Base-by-base conservation (phyloP, 331 rosid species). In the Dryas integrifolia region DNA sequence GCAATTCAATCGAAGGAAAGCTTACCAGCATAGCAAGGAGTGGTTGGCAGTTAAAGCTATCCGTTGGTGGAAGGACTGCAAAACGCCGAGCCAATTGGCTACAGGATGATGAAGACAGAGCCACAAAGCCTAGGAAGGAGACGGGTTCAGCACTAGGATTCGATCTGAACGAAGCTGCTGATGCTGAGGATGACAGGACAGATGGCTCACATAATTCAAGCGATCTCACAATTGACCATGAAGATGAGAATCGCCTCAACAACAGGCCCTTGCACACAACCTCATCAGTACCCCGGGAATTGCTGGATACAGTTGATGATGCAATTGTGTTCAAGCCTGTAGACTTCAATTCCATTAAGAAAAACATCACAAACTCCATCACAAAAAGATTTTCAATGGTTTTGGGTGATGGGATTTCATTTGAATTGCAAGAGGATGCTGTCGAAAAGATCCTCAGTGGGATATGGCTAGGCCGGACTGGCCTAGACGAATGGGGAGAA, bases 121-220 rank as follows among this genome's bases (percentile, higher is more conserved):
- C 83, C 3, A 69, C 75, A 45, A 95, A 88, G 83, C 82, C 88
- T 7, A 70, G 90, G 51, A 87, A 80, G 58, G 97, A 86, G 46
- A 41, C 21, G 3, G 62, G 62, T 77, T 80, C 82, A 3, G 82
- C 84, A 35, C 63, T 91, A 74, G 82, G 85, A 9, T 95, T 95
- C 14, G 97, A 95, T 88, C 90, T 95, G 15, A 95, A 95, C 49
- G 93, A 92, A 86, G 78, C 93, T 49, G 96, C 92, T 0, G 72
- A 78, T 55, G 81, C 67, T 13, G 96, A 88, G 69, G 88, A 83
- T 0, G 91, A 91, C 59, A 84, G 83, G 43, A 79, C 87, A 49
- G 96, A 94, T 49, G 93, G 96, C 0, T 95, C 97, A n/a, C 83
- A 70, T 65, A 92, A 88, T 85, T 92, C 98, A 43, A 95, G 99